phyloP scores from a whole-genome alignment of 192 early-diverging fungal species.

The Backusella psychrophila region DNA sequence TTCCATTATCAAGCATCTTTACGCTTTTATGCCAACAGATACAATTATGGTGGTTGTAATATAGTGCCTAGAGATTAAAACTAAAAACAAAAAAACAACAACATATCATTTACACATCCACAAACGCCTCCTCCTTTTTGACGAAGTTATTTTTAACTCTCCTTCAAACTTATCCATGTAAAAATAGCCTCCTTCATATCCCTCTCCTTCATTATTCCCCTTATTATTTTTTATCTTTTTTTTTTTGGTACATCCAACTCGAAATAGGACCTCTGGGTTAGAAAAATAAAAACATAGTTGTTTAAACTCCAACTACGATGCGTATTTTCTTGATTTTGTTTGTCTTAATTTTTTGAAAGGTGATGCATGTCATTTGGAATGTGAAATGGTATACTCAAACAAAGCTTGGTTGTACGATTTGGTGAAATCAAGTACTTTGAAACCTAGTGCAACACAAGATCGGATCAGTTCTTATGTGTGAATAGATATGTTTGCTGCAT shows the following conservation, averaged over 20 bases:
- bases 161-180: neutral
- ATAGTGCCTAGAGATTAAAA: slow-evolving; percentile 9
- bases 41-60: slow-evolving; percentile 49
- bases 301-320: neutral
- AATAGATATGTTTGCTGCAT: neutral
- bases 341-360: neutral
- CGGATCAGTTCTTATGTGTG: neutral
- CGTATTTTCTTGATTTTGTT: neutral
- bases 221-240: neutral
- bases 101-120: neutral
- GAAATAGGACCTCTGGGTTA: neutral
- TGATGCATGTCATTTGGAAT: neutral
- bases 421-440: neutral
- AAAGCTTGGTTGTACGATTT: neutral
- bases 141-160: neutral
- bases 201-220: neutral
- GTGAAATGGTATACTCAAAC: neutral
- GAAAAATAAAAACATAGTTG: neutral
- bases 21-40: slow-evolving; percentile 51
- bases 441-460: neutral
- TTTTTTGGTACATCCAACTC: neutral
- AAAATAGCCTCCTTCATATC: neutral
- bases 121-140: neutral
- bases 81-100: neutral
- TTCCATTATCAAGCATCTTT: slow-evolving; percentile 59